A percentile compares a stretch with the other conserved stretches of the same genome.
Evolutionary conservation across 345 rosid genomes (phyloP).

Genomic region (Hibiscus tridactylites): DNA sequence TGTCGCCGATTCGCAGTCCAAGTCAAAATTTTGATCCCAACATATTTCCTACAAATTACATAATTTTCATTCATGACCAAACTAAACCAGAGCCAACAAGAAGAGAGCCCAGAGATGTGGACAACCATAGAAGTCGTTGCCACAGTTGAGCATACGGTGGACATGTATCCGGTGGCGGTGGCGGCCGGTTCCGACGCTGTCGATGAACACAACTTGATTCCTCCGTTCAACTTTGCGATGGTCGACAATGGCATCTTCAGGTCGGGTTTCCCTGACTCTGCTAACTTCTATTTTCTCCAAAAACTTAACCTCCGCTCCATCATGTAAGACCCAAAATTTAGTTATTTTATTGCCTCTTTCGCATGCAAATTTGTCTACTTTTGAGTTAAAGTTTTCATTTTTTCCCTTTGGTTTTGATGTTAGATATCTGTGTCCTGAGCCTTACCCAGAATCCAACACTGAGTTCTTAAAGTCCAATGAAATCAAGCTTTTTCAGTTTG

Average conservation of each 20-base stretch:
- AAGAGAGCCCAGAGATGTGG: constrained; percentile 23
- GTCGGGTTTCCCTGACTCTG: constrained; percentile 86
- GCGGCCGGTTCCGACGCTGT: constrained; percentile 20
- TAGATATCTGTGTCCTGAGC: constrained; percentile 90
- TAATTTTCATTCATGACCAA: background rate
- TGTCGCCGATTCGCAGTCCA: background rate
- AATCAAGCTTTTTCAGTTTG: constrained; percentile 79
- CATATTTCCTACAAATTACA: background rate
- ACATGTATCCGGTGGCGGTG: constrained; percentile 7
- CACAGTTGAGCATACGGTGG: constrained; percentile 33
- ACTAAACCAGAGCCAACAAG: background rate
- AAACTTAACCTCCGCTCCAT: constrained; percentile 87
- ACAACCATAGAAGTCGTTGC: constrained; percentile 42
- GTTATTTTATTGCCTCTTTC: background rate
- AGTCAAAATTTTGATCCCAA: background rate
- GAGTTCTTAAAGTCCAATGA: constrained; percentile 77
- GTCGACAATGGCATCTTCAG: constrained; percentile 90
- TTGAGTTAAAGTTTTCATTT: background rate
- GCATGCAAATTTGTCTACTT: constrained; percentile 10
- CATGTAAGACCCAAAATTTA: constrained; percentile 41
- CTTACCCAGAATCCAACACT: constrained; percentile 64
- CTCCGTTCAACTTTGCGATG: constrained; percentile 87
- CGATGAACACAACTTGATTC: constrained; percentile 41
- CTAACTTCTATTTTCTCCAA: constrained; percentile 79
- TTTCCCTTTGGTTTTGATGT: background rate